phyloP scores from a whole-genome alignment of 768 basidiomycete species.

The Russula vinacea region DNA sequence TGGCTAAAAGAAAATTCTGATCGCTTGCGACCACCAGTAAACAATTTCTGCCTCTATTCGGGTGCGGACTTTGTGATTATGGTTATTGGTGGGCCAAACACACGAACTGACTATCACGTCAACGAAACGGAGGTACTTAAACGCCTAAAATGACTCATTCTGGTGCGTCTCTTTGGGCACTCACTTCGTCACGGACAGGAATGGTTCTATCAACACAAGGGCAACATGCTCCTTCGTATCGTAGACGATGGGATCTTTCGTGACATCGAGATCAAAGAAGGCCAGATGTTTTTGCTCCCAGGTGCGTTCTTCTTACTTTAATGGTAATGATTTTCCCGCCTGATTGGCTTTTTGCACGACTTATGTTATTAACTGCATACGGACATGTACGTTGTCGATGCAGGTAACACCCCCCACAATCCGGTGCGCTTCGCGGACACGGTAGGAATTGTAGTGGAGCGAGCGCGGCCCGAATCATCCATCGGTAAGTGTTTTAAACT shows the following conservation, averaged over 20 bases:
- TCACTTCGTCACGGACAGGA: constrained; percentile 48
- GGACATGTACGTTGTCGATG: background rate
- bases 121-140: constrained; percentile 83
- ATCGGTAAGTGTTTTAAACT: constrained; percentile 51
- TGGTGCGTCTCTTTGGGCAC: background rate
- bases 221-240: constrained; percentile 84
- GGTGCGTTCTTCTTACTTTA: constrained; percentile 47
- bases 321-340: background rate
- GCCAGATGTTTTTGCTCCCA: constrained; percentile 94
- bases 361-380: too few species aligned
- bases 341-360: too few species aligned
- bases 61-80: constrained; percentile 91
- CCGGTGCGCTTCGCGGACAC: constrained; percentile 89
- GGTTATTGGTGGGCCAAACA: constrained; percentile 94
- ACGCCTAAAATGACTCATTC: background rate
- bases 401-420: constrained; percentile 95
- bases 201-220: constrained; percentile 98
- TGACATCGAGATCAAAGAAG: constrained; percentile 89
- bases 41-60: constrained; percentile 81
- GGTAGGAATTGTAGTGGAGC: constrained; percentile 87
- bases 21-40: constrained; percentile 85
- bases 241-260: constrained; percentile 76
- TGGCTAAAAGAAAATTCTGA: constrained; percentile 85
- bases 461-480: constrained; percentile 69
- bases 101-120: constrained; percentile 89